phyloP scores from a whole-genome alignment of 2,329 filamentous ascomycete species.

The Thelonectria rubi region DNA sequence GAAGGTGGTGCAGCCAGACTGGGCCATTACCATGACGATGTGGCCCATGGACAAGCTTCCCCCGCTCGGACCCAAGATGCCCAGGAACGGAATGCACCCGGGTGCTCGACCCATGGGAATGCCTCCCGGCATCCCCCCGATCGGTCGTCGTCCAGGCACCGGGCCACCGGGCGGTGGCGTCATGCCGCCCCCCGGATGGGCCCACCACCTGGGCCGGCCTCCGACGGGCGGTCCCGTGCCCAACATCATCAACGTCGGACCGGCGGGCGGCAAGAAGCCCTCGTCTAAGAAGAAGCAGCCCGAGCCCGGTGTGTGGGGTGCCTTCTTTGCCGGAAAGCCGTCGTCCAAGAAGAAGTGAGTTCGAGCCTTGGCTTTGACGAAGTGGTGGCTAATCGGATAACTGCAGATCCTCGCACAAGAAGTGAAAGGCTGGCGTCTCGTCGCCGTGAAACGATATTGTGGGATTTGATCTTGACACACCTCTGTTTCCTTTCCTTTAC shows the following conservation, averaged over 20 bases:
- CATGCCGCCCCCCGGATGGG: conserved; percentile 37
- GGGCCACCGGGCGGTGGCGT: conserved; percentile 27
- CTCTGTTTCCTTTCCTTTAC: conserved; percentile 26
- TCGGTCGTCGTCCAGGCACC: conserved; percentile 20
- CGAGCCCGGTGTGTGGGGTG: conserved; percentile 31
- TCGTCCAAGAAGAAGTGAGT: conserved; percentile 46
- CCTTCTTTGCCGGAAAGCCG: conserved; percentile 44
- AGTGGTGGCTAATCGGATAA: conserved; percentile 15
- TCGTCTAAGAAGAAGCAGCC: conserved; percentile 35
- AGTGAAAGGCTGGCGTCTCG: conserved; percentile 25
- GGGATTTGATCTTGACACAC: conserved; percentile 29
- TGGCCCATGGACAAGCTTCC: conserved; percentile 63
- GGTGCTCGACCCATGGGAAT: conserved; percentile 27
- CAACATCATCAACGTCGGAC: conserved; percentile 37
- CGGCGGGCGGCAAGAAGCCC: conserved; percentile 31
- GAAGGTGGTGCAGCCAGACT: conserved; percentile 79
- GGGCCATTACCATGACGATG: conserved; percentile 64
- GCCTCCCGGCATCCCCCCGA: conserved; percentile 20
- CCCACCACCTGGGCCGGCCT: conserved; percentile 28
- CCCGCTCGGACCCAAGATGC: conserved; percentile 36
- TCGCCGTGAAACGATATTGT: conserved; percentile 35
- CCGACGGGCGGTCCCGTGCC: conserved; percentile 17
- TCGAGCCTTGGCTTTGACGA: neutral
- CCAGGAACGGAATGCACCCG: conserved; percentile 27
- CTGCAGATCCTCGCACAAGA: conserved; percentile 34